These are phyloP conservation scores for Ehretia macrophylla DNA, from an alignment of 257 asterid species.

Conservation along the genomic window DNA sequence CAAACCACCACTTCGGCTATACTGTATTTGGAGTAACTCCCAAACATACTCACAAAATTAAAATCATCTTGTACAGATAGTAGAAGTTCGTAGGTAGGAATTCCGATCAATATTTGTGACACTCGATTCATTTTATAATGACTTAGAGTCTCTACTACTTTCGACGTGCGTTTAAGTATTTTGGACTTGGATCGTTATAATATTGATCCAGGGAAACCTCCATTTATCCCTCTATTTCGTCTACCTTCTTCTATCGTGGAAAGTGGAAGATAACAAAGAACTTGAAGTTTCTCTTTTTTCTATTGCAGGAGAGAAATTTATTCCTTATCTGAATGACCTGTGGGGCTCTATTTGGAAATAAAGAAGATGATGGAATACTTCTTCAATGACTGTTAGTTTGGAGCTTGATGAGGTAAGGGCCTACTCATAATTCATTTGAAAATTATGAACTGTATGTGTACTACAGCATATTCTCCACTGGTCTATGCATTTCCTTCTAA, in stretches of 20 bases:
- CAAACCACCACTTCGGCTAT: too few relatives aligned
- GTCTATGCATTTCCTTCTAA: too few relatives aligned
- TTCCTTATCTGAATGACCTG: neutral
- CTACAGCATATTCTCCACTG: neutral
- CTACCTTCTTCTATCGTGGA: neutral
- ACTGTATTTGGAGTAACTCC: too few relatives aligned
- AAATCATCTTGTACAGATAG: neutral
- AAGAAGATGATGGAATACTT: neutral
- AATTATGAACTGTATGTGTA: neutral
- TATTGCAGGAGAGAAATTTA: neutral
- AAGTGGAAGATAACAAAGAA: neutral
- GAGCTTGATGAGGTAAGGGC: neutral
- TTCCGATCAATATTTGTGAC: too few relatives aligned
- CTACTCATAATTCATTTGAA: neutral
- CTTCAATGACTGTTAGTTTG: neutral
- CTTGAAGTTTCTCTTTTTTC: neutral
- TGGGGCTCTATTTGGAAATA: neutral
- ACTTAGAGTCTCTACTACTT: too few relatives aligned
- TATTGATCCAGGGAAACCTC: neutral
- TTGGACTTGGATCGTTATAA: too few relatives aligned
- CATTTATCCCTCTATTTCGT: neutral
- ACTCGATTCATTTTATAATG: too few relatives aligned
- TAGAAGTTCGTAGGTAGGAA: neutral
- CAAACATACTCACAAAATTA: too few relatives aligned
- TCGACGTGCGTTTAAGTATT: too few relatives aligned